Conservation (phyloP, 805 yeast genomes). For the Candida sanyiensis region DNA sequence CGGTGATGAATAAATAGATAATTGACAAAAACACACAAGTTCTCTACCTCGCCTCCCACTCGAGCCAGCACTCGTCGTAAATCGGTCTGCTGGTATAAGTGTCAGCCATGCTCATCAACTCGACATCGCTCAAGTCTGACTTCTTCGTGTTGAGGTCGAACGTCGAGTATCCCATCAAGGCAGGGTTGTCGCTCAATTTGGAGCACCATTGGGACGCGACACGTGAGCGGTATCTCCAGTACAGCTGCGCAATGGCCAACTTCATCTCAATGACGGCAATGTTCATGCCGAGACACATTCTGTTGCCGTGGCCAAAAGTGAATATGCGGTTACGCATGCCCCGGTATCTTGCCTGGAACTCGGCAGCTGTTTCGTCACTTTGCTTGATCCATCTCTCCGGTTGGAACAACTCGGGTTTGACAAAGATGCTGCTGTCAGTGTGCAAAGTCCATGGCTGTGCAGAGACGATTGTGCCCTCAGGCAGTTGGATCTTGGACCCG, state of each 20-base stretch:
- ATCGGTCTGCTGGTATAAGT: constrained; percentile 48
- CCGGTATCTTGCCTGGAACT: constrained; percentile 33
- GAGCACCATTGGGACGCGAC: constrained; percentile 42
- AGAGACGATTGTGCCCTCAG: constrained; percentile 51
- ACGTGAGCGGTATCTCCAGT: constrained; percentile 40
- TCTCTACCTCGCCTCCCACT: constrained; percentile 10
- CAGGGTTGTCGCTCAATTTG: constrained; percentile 21
- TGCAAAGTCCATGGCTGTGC: constrained; percentile 66
- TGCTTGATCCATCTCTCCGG: constrained; percentile 60
- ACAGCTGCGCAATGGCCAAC: constrained; percentile 45
- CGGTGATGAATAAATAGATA: not conserved
- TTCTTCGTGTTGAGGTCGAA: constrained; percentile 9
- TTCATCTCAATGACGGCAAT: constrained; percentile 64
- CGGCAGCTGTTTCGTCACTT: constrained; percentile 30
- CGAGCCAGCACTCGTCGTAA: constrained; percentile 47
- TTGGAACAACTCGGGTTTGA: constrained; percentile 41
- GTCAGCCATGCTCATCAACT: constrained; percentile 52
- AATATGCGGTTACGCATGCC: constrained; percentile 49
- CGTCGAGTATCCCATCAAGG: constrained; percentile 23
- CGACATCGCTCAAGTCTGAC: constrained; percentile 32
- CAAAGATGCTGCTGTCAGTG: constrained; percentile 41
- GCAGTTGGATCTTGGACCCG: constrained; percentile 31
- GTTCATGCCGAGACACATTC: constrained; percentile 73
- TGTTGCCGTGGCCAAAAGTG: constrained; percentile 67
- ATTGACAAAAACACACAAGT: not conserved